These are phyloP conservation scores for Tilletia caries DNA, from an alignment of 1,284 basidiomycete species.

Conservation along the genomic window DNA sequence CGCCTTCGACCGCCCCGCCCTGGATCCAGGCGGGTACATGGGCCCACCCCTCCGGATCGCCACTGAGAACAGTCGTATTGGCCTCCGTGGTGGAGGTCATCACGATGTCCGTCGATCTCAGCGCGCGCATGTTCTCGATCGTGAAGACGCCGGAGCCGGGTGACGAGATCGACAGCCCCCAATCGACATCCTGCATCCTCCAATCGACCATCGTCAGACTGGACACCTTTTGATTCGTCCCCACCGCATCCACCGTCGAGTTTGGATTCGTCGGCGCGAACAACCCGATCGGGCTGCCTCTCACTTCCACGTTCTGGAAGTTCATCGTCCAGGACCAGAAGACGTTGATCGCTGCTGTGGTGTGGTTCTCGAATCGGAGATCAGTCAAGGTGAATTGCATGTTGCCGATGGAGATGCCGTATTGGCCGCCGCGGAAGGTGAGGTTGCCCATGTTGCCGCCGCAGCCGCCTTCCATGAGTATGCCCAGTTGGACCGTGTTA, in stretches of 20 bases:
- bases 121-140: not conserved
- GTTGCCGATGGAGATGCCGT: slow-evolving; percentile 37
- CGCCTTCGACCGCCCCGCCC: slow-evolving; percentile 16
- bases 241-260: not conserved
- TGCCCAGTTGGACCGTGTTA: slow-evolving; percentile 62
- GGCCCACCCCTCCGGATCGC: not conserved
- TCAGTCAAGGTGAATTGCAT: slow-evolving; percentile 38
- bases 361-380: slow-evolving; percentile 13
- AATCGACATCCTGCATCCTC: not conserved
- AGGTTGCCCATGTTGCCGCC: slow-evolving; percentile 72
- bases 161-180: not conserved
- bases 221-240: not conserved
- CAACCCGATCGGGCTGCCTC: slow-evolving; percentile 19
- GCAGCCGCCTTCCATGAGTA: slow-evolving; percentile 70
- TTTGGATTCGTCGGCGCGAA: not conserved
- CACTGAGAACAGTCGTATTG: not conserved
- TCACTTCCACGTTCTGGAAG: slow-evolving; percentile 25
- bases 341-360: slow-evolving; percentile 32
- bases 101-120: not conserved
- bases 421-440: slow-evolving; percentile 36
- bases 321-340: slow-evolving; percentile 30
- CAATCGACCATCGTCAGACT: not conserved
- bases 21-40: slow-evolving; percentile 32
- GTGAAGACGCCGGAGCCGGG: not conserved
- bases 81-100: not conserved